Base-by-base conservation (phyloP, 768 basidiomycete species). In the Hygrocybe punicea region DNA sequence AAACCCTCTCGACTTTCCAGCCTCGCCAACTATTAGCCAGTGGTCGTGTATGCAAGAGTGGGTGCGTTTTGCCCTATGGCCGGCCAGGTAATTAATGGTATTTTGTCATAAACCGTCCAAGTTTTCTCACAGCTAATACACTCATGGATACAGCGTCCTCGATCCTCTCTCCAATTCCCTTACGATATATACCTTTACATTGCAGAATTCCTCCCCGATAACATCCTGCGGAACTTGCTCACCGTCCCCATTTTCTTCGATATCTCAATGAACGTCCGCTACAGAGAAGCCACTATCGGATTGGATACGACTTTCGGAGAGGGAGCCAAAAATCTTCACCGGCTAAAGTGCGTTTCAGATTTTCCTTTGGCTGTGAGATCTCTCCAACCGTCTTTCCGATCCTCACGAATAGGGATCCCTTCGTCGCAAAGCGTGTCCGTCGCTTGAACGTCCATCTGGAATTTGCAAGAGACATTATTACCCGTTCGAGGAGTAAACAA, bases 341-440 rank as follows among this genome's bases (percentile, higher is more conserved):
- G 21, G 14, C 34, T 51, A n/a, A 33, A 36, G 50, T 51, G 34
- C 33, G 50, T 19, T 9, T 14, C 10, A 11, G 14, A 13, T 24
- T 23, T n/a, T n/a, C n/a, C n/a, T n/a, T n/a, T n/a, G n/a, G n/a
- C n/a, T n/a, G n/a, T n/a, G n/a, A 24, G 5, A 24, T 10, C 44
- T 21, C 21, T 49, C 7, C 7, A 14, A 51, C 8, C 29, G 25
- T 33, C 29, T 23, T 10, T 33, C 17, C 8, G 8, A 6, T n/a
- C 25, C 29, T 13, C 23, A 23, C 10, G 11, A 10, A 16, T 42
- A 66, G 65, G 14, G 62, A 68, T 45, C 62, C 63, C 6, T 57
- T 48, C 24, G 58, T 65, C 34, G 67, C 66, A 3, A 61, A 57
- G 17, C 64, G 67, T 25, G 64, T 70, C 17, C 63, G 60, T 19